A percentile compares a stretch with the other conserved stretches of the same genome.
phyloP scores from a whole-genome alignment of 768 basidiomycete genomes.

The Amanita exitialis region DNA sequence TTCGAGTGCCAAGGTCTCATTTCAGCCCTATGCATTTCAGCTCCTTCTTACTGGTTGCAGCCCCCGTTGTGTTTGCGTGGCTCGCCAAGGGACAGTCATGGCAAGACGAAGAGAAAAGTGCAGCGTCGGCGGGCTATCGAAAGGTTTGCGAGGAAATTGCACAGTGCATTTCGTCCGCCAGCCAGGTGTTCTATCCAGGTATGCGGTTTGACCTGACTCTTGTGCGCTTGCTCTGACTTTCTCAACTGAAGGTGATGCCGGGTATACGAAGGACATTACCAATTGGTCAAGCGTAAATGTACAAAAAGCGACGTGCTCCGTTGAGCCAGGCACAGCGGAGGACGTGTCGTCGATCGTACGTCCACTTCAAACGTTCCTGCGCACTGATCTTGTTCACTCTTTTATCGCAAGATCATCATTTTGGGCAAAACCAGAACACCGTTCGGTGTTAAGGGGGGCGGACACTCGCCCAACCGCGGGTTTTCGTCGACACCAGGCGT shows the following conservation, averaged over 20 bases:
- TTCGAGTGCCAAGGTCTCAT: too few species aligned
- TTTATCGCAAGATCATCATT: conserved; percentile 30
- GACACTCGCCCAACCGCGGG: conserved; percentile 42
- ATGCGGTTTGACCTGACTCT: not conserved
- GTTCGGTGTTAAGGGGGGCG: conserved; percentile 59
- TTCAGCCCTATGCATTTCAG: too few species aligned
- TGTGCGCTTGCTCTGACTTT: not conserved
- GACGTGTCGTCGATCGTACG: conserved; percentile 43
- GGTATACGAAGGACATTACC: conserved; percentile 30
- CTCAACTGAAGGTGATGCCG: conserved; percentile 11
- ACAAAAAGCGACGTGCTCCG: conserved; percentile 37
- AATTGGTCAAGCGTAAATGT: conserved; percentile 46
- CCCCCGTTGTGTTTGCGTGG: not conserved
- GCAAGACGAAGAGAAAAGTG: not conserved
- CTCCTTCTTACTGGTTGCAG: too few species aligned
- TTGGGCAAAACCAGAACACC: conserved; percentile 33
- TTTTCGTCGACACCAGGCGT: conserved; percentile 55
- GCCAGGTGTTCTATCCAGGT: conserved; percentile 37
- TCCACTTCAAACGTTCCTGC: not conserved
- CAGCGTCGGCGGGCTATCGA: not conserved
- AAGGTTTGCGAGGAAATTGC: conserved; percentile 22
- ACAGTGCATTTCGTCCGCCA: conserved; percentile 28
- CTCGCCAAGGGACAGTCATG: not conserved
- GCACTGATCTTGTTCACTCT: not conserved
- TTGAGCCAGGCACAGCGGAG: conserved; percentile 44